Percentiles rank a stretch among this genome's conserved stretches.
These are phyloP conservation scores for Botryobasidium botryosum DNA, from an alignment of 768 basidiomycete species.

Conservation along the genomic window DNA sequence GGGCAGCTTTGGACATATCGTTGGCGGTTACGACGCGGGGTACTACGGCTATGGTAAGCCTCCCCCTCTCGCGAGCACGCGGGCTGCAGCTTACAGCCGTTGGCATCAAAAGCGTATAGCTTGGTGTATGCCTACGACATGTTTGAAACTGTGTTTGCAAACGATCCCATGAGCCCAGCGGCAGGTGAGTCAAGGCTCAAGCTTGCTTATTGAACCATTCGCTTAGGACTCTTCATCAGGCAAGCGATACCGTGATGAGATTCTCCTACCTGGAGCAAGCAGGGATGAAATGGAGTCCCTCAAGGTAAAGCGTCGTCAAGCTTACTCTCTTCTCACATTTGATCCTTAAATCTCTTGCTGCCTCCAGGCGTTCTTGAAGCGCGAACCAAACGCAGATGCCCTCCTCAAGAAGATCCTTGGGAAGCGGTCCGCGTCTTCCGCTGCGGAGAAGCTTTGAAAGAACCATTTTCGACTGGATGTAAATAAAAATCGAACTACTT, in stretches of 20 bases:
- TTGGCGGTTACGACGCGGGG: constrained; percentile 29
- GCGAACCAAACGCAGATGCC: constrained; percentile 55
- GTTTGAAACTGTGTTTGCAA: constrained; percentile 63
- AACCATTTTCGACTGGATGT: too few species aligned
- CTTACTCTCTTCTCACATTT: background rate
- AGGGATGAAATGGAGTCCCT: constrained; percentile 70
- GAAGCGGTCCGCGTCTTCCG: too few species aligned
- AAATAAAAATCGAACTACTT: too few species aligned
- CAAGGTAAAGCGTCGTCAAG: constrained; percentile 27
- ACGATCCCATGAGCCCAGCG: constrained; percentile 51
- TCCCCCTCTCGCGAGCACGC: background rate
- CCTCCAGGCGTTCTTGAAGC: constrained; percentile 55
- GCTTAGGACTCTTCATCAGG: constrained; percentile 19
- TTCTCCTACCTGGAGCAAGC: constrained; percentile 56
- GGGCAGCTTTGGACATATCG: constrained; percentile 59
- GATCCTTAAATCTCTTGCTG: background rate
- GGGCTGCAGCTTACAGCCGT: background rate
- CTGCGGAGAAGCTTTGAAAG: too few species aligned
- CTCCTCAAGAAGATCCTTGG: constrained; percentile 54
- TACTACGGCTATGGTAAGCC: constrained; percentile 21
- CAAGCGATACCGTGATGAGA: constrained; percentile 52
- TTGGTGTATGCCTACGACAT: constrained; percentile 44
- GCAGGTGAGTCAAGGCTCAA: constrained; percentile 21
- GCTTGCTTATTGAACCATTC: background rate
- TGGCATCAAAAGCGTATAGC: too few species aligned